Conservation (phyloP, 2,329 filamentous ascomycete genomes). For the Raffaelea deltoideospora region DNA sequence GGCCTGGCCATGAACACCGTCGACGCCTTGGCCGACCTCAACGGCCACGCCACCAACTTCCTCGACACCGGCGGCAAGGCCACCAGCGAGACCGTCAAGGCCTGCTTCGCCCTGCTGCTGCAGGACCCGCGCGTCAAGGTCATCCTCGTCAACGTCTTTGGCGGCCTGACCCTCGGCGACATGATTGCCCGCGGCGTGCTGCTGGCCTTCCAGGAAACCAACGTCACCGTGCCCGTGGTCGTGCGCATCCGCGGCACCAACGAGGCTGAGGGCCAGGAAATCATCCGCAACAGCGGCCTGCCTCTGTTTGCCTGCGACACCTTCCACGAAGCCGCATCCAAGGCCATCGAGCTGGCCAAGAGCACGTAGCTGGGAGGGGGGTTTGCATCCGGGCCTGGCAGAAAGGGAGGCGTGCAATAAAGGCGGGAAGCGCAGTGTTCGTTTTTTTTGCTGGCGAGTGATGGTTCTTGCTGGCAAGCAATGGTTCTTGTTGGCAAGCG, state of each 20-base stretch:
- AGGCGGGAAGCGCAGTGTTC: too few relatives aligned
- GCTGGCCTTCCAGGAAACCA: slow-evolving; percentile 53
- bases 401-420: too few relatives aligned
- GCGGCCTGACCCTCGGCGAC: slow-evolving; percentile 51
- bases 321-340: slow-evolving; percentile 56
- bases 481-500: too few relatives aligned
- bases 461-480: too few relatives aligned
- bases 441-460: too few relatives aligned
- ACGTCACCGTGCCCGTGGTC: slow-evolving; percentile 57
- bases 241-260: slow-evolving; percentile 63
- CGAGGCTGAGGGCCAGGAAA: slow-evolving; percentile 52
- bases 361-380: too few relatives aligned
- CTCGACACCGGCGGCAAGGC: slow-evolving; percentile 84
- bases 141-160: slow-evolving; percentile 43
- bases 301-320: slow-evolving; percentile 57
- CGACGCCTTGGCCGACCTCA: slow-evolving; percentile 55
- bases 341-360: slow-evolving; percentile 40
- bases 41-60: slow-evolving; percentile 65
- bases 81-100: slow-evolving; percentile 64
- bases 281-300: slow-evolving; percentile 54
- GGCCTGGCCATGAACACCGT: slow-evolving; percentile 86
- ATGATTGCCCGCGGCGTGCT: slow-evolving; percentile 70
- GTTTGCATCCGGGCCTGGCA: too few relatives aligned
- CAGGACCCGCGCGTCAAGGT: slow-evolving; percentile 57
- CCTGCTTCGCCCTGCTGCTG: slow-evolving; percentile 59